Base-by-base conservation (phyloP, 2,329 filamentous ascomycete genomes). In the Apiospora arundinis region DNA sequence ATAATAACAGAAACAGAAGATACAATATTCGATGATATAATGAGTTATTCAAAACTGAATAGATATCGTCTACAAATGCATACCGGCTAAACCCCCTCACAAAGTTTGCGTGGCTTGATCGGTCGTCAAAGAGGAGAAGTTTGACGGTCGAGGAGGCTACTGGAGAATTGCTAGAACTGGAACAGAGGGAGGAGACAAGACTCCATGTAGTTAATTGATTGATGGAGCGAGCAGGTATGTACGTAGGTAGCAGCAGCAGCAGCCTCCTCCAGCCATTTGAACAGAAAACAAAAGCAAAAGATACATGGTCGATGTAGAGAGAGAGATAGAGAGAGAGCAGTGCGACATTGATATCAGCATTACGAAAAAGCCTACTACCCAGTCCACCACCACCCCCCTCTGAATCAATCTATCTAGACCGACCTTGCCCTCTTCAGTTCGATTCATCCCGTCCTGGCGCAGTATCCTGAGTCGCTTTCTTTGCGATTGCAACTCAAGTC, bases 341-440 rank as follows among this genome's bases (percentile, higher is more conserved):
- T 63, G 56, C 56, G 56, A 63, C 56, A 63, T 63, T 63, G 56
- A n/a, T 63, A 63, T 40, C 56, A 37, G 56, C 56, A 63, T 40
- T 40, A 40, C 56, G 52, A 37, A 48, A 48, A 32, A 56, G 49
- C 32, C 49, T 63, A 14, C 49, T 63, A 14, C 32, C 21, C 56
- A n/a, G 28, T 40, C 56, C 37, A 63, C 28, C 32, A 40, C 37
- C n/a, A n/a, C n/a, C n/a, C n/a, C 32, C 32, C 32, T 63, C 56
- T 63, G 56, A 60, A 63, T 63, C 56, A 63, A 63, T 32, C 56
- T 40, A 63, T 40, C 56, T 40, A 3, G 56, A 40, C 56, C n/a
- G 32, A 63, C 32, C 56, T 40, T 63, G 56, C 56, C 56, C 12
- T 63, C 32, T 63, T 63, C 56, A 40, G 56, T 63, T 40, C 56